These are phyloP conservation scores for Tillandsia leiboldiana DNA, from an alignment of 176 grass and related monocot species.

Conservation along the genomic window DNA sequence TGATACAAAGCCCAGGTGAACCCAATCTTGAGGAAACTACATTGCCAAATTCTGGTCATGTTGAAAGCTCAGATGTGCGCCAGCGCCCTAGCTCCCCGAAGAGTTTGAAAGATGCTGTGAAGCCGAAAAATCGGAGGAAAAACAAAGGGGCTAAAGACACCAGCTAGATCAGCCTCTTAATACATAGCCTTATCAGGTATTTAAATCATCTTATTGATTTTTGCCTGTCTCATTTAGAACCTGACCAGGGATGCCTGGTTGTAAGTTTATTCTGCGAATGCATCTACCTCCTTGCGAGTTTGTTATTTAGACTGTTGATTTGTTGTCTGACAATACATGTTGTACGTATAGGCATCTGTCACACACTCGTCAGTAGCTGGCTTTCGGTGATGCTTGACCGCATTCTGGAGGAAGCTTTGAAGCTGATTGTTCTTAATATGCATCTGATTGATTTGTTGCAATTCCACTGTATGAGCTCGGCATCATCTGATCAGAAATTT, in stretches of 20 bases:
- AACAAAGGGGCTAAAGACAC: conserved; percentile 23
- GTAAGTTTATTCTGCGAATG: too few species aligned
- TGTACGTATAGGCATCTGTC: background rate
- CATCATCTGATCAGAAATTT: background rate
- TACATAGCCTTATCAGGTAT: background rate
- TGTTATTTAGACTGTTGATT: too few species aligned
- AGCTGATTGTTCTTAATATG: background rate
- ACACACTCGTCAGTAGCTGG: background rate
- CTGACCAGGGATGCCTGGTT: too few species aligned
- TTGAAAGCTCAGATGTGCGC: conserved; percentile 22
- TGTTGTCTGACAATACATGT: too few species aligned
- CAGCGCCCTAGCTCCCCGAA: conserved; percentile 46
- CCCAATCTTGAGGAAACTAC: conserved; percentile 23
- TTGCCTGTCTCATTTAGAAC: too few species aligned
- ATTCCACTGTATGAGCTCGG: background rate
- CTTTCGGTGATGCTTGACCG: background rate
- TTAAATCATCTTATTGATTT: background rate
- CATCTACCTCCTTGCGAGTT: too few species aligned
- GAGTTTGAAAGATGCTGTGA: conserved; percentile 79
- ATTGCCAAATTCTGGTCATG: conserved; percentile 18
- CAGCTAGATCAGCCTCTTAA: conserved; percentile 11
- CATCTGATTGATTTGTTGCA: background rate
- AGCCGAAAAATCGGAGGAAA: conserved; percentile 69
- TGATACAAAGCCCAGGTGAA: conserved; percentile 27
- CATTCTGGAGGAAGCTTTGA: background rate